Conservation (phyloP, 2,329 filamentous ascomycete species). For the Colletotrichum kahawae region DNA sequence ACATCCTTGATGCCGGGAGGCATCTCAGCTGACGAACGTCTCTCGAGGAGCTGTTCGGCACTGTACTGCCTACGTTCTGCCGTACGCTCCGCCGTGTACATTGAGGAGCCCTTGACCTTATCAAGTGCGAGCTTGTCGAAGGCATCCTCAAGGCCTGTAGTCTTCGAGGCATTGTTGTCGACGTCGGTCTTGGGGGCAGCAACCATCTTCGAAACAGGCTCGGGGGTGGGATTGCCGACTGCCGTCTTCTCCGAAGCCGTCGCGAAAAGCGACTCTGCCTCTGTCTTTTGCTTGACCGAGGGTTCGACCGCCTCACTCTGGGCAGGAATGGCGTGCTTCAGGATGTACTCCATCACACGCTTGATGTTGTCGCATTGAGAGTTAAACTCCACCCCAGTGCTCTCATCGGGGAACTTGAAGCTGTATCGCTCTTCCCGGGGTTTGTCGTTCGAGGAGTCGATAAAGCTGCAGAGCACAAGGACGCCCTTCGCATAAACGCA, state of each 20-base stretch:
- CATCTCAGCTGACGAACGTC: neutral
- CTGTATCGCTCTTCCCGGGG: neutral
- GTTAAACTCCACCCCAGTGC: neutral
- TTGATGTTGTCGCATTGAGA: neutral
- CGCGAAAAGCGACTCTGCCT: neutral
- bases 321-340: neutral
- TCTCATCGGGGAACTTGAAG: neutral
- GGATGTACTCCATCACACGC: neutral
- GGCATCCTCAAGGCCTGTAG: neutral
- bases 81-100: neutral
- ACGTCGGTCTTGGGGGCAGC: neutral
- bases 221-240: neutral
- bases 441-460: neutral
- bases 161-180: neutral
- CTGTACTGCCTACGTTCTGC: neutral
- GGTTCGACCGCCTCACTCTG: neutral
- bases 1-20: slow-evolving; percentile 2
- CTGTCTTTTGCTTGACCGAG: neutral
- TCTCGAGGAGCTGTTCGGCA: neutral
- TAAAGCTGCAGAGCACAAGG: neutral
- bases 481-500: neutral
- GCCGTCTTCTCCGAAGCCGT: neutral
- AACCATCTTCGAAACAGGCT: neutral
- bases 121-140: neutral
- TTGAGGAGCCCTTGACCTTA: neutral